Base-by-base conservation (phyloP, 2,329 filamentous ascomycete species). In the Hypoxylon sp. region DNA sequence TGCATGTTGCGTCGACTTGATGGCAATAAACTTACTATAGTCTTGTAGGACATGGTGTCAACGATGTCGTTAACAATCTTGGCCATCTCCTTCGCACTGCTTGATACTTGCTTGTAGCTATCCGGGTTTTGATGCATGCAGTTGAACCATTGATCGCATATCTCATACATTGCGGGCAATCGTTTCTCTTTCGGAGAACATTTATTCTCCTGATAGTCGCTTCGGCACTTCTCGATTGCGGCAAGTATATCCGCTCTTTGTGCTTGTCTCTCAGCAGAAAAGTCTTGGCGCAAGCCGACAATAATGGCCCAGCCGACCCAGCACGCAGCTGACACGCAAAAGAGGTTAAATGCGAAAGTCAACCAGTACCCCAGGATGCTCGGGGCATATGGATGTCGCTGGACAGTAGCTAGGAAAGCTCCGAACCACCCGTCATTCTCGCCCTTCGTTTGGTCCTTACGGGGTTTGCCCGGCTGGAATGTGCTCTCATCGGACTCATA, bases 51-150 rank as follows among this genome's bases (percentile, higher is more conserved):
- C 80, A 98, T 94, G 5, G 93, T 90, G 74, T 97, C 94, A 3
- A 97, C 91, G 79, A 98, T 98, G 75, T 92, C 91, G 78, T 98
- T 98, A 80, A 98, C 91, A 44, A 99, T 97, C 76, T 94, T 90
- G 0, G 95, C 95, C 77, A 98, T 92, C 26, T 94, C 96, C 76
- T 93, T 91, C 4, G 94, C 94, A 17, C 92, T 93, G 42, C 97
- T 89, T 75, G 91, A 91, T 46, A 95, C 91, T 39, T 91, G 86
- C 72, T 93, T 94, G 62, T 97, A 89, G 62, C 89, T 89, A 48
- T 90, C 86, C 0, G 94, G 91, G 75, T 98, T 93, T 71, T 91
- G 89, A 71, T 91, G 90, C 93, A 97, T 97, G 81, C 96, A 98
- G 33, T 88, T 84, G 70, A 91, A 90, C 95, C 95, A 98, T 68